Percentiles rank a stretch among this genome's conserved stretches.
phyloP scores from a whole-genome alignment of 2,329 filamentous ascomycete genomes.

The Penicillium corylophilum region DNA sequence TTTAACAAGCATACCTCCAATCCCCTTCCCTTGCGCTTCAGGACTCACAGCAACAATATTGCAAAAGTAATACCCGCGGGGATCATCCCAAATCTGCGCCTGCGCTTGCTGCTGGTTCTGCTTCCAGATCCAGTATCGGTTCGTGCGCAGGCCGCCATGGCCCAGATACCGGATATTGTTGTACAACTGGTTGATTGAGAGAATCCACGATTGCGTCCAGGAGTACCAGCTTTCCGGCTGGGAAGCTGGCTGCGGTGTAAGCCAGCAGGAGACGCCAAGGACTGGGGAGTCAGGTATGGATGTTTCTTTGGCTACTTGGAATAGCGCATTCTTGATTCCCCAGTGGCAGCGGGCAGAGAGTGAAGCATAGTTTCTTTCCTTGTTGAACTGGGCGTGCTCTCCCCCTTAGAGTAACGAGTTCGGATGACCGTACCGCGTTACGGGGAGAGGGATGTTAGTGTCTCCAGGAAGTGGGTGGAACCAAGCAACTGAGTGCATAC shows the following conservation, averaged over 20 bases:
- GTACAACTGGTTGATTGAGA: constrained; percentile 62
- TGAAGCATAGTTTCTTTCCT: constrained; percentile 60
- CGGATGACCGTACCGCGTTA: constrained; percentile 19
- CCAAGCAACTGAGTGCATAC: constrained; percentile 37
- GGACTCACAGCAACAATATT: constrained; percentile 74
- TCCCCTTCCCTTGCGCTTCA: constrained; percentile 63
- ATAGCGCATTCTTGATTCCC: constrained; percentile 71
- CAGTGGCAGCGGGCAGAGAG: constrained; percentile 66
- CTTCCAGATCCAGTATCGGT: constrained; percentile 75
- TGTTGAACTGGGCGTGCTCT: constrained; percentile 52
- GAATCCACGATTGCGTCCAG: constrained; percentile 62
- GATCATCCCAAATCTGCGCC: constrained; percentile 63
- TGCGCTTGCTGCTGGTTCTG: constrained; percentile 65
- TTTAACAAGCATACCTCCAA: constrained; percentile 65
- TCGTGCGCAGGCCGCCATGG: constrained; percentile 64
- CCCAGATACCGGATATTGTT: constrained; percentile 66
- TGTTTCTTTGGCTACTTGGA: constrained; percentile 67
- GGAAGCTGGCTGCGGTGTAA: constrained; percentile 55
- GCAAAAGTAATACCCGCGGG: constrained; percentile 71
- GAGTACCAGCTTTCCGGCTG: constrained; percentile 61
- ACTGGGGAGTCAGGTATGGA: constrained; percentile 42
- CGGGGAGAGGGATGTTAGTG: constrained; percentile 20
- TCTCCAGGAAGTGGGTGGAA: no score
- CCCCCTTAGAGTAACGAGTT: constrained; percentile 10
- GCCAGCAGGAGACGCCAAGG: constrained; percentile 73